Evolutionary conservation across 2,329 filamentous ascomycete genomes (phyloP), one percentile per base, ranked within the genome.

Genomic region (Setomelanomma holmii): DNA sequence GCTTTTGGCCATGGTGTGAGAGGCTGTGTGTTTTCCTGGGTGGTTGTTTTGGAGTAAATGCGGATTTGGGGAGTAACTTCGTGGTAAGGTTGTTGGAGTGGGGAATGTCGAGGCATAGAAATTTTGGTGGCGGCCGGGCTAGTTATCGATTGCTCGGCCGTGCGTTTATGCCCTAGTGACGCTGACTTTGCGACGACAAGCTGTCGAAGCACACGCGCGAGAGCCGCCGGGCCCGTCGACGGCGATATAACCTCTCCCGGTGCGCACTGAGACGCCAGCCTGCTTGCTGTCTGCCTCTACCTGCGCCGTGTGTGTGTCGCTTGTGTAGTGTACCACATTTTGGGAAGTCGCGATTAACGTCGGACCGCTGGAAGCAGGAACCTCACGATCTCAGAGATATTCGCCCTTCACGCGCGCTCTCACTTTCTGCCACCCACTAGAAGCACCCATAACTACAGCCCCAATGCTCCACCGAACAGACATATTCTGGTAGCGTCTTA

Each of bases 1-100:
- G 72, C 90, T 89, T 75, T 96, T 97, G 20, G 93, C 93, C 93
- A 97, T 98, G 65, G 49, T 83, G 72, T 45, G 17, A 51, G 59
- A 45, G 43, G 49, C 52, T 51, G 34, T 46, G 55, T 49, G 58
- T 49, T 22, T 20, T 35, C 21, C 35, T 40, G 24, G 53, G 21
- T 43, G 40, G 44, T 39, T n/a, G 34, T 35, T 33, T 39, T 49
- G 45, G n/a, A 22, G 36, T 30, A 51, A 45, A 21, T 19, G 46
- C 36, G 24, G 35, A 41, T 34, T 38, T 41, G 17, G 34, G 34
- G 11, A n/a, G 8, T 7, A 36, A 36, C 8, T 36, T 7, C 14
- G 11, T 11, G 34, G 16, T 7, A 17, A 7, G 12, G 11, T n/a
- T 7, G 34, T 44, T 33, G 39, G 39, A 49, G 38, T 39, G 41